A percentile compares a stretch with the other conserved stretches of the same genome.
These are phyloP conservation scores for Trichoderma oligosporum DNA, from an alignment of 2,329 filamentous ascomycete species.

Conservation along the genomic window DNA sequence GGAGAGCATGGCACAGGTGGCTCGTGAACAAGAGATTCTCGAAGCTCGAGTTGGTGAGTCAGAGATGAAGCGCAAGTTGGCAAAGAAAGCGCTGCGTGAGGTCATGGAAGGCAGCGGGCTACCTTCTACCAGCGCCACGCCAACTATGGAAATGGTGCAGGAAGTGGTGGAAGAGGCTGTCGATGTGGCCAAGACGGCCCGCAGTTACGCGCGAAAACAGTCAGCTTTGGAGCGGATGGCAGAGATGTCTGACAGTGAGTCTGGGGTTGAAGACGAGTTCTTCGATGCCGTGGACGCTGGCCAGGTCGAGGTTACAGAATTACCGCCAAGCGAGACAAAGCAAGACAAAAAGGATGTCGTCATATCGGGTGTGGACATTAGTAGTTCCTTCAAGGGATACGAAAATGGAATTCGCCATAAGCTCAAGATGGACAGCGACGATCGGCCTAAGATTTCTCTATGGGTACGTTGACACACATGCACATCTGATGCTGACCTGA, in stretches of 20 bases:
- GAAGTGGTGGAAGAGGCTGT: constrained; percentile 32
- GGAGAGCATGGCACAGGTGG: constrained; percentile 97
- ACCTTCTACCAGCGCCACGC: constrained; percentile 30
- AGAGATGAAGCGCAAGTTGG: constrained; percentile 82
- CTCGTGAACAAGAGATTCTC: constrained; percentile 85
- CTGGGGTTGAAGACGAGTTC: constrained; percentile 84
- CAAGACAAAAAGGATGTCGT: constrained; percentile 43
- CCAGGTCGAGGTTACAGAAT: constrained; percentile 74
- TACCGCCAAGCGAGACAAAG: constrained; percentile 50
- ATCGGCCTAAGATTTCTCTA: constrained; percentile 88
- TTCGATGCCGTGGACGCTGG: constrained; percentile 96
- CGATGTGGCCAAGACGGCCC: constrained; percentile 38
- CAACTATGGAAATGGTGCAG: constrained; percentile 29
- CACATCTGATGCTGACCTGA: neutral
- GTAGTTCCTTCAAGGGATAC: constrained; percentile 79
- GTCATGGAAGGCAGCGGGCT: constrained; percentile 60
- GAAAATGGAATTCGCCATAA: constrained; percentile 78
- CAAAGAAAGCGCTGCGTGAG: constrained; percentile 84
- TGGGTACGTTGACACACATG: constrained; percentile 69
- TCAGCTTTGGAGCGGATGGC: constrained; percentile 67
- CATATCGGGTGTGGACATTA: constrained; percentile 58
- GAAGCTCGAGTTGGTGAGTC: constrained; percentile 85
- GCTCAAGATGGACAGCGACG: constrained; percentile 85
- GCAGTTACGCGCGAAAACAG: constrained; percentile 52
- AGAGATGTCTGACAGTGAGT: constrained; percentile 74